Percentiles rank a stretch among this genome's conserved stretches.
These are phyloP conservation scores for Acacia melanoxylon DNA, from an alignment of 306 rosid species.

Conservation along the genomic window DNA sequence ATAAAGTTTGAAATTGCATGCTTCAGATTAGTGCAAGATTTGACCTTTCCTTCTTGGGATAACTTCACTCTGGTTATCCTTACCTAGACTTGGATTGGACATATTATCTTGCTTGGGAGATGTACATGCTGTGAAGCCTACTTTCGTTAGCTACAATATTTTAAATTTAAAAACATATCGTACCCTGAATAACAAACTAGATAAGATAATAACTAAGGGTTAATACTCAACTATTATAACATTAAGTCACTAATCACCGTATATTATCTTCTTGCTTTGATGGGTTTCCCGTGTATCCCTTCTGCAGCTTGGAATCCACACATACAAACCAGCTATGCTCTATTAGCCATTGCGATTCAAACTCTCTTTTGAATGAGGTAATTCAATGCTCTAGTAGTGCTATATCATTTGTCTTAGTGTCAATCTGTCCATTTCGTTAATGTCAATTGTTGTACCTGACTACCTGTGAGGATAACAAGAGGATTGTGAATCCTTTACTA, in stretches of 20 bases:
- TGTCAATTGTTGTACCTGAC: background rate
- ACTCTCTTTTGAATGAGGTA: slow-evolving; percentile 97
- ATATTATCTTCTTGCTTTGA: slow-evolving; percentile 21
- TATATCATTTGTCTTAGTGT: slow-evolving; percentile 15
- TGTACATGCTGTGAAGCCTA: background rate
- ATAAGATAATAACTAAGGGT: background rate
- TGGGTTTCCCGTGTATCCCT: slow-evolving; percentile 31
- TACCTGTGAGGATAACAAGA: background rate
- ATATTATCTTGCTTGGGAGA: background rate
- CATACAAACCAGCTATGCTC: slow-evolving; percentile 93
- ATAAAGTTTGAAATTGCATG: background rate
- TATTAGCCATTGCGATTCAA: slow-evolving; percentile 88
- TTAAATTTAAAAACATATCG: background rate
- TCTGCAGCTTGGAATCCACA: slow-evolving; percentile 70
- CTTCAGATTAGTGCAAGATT: background rate
- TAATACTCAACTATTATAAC: background rate
- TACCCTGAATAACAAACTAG: background rate
- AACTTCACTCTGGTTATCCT: background rate
- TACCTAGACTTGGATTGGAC: background rate
- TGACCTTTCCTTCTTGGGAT: background rate
- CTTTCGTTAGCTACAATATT: background rate
- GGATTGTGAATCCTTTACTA: background rate
- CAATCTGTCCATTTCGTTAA: background rate
- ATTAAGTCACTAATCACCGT: background rate
- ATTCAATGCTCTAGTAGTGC: slow-evolving; percentile 19